These are phyloP conservation scores for Erigeron canadensis DNA, from an alignment of 129 eudicot genomes.

Conservation along the genomic window DNA sequence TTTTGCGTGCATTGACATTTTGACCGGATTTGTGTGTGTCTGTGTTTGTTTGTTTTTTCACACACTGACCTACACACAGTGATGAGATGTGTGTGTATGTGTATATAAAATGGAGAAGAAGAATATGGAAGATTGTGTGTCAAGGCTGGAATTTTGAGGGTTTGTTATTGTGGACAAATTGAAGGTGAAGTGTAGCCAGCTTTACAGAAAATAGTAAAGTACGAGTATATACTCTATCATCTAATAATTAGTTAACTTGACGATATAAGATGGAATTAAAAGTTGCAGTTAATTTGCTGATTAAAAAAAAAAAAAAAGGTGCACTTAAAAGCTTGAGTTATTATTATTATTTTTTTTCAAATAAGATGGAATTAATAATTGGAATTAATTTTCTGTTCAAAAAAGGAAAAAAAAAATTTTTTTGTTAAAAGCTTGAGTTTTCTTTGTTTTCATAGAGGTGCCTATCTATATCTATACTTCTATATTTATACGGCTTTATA, in stretches of 20 bases:
- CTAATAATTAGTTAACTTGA: not conserved
- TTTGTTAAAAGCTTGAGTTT: no score
- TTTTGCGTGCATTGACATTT: slow-evolving; percentile 84
- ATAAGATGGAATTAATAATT: no score
- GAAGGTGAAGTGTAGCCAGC: slow-evolving; percentile 20
- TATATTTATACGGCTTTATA: no score
- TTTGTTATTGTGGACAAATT: slow-evolving; percentile 11
- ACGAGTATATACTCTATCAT: not conserved
- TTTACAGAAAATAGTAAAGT: not conserved
- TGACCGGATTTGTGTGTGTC: not conserved
- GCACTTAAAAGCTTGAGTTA: no score
- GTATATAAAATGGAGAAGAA: slow-evolving; percentile 2
- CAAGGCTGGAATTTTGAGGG: slow-evolving; percentile 32
- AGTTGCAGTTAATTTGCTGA: not conserved
- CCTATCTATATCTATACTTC: no score
- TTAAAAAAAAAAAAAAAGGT: not conserved
- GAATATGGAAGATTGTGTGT: slow-evolving; percentile 14
- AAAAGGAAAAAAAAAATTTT: no score
- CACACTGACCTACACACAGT: not conserved
- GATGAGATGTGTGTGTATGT: not conserved
- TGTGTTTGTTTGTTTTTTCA: slow-evolving; percentile 11
- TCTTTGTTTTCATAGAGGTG: no score
- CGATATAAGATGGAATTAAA: no score
- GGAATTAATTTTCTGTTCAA: no score
- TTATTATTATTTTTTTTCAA: no score